Evolutionary conservation across 2,329 filamentous ascomycete species (phyloP), one percentile per base, ranked within the genome.

Genomic region (Phyllosticta ampelicida): DNA sequence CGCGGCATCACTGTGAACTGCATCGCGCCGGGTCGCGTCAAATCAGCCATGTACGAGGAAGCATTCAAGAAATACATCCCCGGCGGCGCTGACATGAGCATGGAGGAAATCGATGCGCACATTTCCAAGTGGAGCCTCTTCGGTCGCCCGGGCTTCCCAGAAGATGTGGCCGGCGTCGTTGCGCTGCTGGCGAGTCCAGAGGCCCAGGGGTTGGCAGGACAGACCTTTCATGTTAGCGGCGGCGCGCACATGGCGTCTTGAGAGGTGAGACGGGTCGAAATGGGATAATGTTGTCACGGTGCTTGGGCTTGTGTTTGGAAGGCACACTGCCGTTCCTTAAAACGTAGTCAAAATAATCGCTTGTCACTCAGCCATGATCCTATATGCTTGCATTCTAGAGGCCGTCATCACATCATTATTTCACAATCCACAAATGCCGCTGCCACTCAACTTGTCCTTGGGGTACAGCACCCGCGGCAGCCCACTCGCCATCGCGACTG

Each of bases 11-110:
- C 81, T 0, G 90, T 96, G 49, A 96, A 96, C 71, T 88, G 87
- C 9, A 89, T 96, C 67, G 90, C 90, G 1, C 90, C 90, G 0
- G 90, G 90, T 0, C 95, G 95, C 71, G 88, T 95, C 64, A 87
- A 82, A 54, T 95, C 90, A n/a, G 90, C 95, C 61, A 96, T 96
- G 91, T 54, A 54, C 9, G 48, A 51, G 4, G 51, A 54, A 16
- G 51, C 44, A 3, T 51, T 36, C 5, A 36, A 49, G 9, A 26
- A 58, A 5, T 58, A 58, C 16, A 44, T 58, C 8, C 56, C 56
- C 2, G 56, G 56, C 1, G 55, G 50, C 16, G 19, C 48, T 9
- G 50, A 51, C 23, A 10, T 54, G 56, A 54, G 36, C 9, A 44
- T 48, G 9, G 48, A 58, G 2, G 52, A 54, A 20, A 58, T 54